Evolutionary conservation across 2,329 filamentous ascomycete genomes (phyloP).

Genomic region (Chalaropsis thielavioides): DNA sequence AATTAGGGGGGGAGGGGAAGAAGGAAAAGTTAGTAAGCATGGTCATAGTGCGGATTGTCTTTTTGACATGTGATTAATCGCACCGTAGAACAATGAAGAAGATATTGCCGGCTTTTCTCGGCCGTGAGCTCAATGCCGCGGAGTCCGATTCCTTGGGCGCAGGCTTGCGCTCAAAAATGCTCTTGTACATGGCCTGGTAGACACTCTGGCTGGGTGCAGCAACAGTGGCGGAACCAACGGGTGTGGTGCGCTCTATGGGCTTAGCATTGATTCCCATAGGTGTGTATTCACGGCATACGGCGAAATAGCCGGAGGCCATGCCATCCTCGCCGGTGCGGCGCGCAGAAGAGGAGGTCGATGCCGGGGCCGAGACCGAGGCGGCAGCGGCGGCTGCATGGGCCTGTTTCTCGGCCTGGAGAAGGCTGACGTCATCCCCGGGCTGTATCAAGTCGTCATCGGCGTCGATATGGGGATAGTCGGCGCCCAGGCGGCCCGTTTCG

Average conservation of each 20-base stretch:
- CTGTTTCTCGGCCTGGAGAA: conserved; percentile 44
- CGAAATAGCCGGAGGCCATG: conserved; percentile 81
- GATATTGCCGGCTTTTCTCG: conserved; percentile 63
- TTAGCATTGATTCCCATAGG: conserved; percentile 86
- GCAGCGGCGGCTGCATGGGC: conserved; percentile 33
- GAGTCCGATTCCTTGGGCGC: conserved; percentile 33
- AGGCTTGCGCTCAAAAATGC: conserved; percentile 74
- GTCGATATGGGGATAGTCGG: conserved; percentile 25
- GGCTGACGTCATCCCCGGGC: conserved; percentile 49
- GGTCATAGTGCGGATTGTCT: neutral
- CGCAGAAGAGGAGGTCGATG: too few relatives aligned
- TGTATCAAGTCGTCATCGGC: conserved; percentile 35
- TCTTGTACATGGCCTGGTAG: conserved; percentile 96
- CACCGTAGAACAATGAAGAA: conserved; percentile 87
- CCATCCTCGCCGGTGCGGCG: conserved; percentile 49
- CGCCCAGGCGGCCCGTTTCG: conserved; percentile 19
- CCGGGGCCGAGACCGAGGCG: conserved; percentile 31
- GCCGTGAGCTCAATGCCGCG: conserved; percentile 37
- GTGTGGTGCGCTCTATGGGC: conserved; percentile 72
- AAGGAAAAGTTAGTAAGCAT: conserved; percentile 10
- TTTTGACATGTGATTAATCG: conserved; percentile 19
- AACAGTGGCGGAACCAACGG: conserved; percentile 59
- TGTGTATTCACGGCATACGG: conserved; percentile 85
- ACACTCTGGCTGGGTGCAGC: conserved; percentile 78
- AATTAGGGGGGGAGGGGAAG: neutral